These are phyloP conservation scores for Lachnum nothofagi DNA, from an alignment of 2,329 filamentous ascomycete genomes.

Conservation along the genomic window DNA sequence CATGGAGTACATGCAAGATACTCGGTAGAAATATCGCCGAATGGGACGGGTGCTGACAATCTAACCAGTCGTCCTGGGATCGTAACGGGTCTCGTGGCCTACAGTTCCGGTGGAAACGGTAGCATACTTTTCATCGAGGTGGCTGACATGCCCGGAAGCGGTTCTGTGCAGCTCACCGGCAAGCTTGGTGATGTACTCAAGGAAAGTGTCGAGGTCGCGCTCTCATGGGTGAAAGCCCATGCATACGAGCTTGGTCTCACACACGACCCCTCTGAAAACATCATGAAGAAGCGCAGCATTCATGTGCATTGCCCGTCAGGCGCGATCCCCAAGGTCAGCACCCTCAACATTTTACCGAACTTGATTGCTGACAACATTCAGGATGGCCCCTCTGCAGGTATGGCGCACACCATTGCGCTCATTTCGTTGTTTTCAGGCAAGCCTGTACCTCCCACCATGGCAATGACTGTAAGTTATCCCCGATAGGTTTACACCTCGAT, in stretches of 20 bases:
- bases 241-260: constrained; percentile 86
- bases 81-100: constrained; percentile 92
- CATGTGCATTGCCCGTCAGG: constrained; percentile 96
- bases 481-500: not conserved
- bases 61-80: constrained; percentile 68
- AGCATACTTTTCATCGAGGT: constrained; percentile 98
- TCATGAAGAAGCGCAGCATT: constrained; percentile 91
- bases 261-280: constrained; percentile 74
- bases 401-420: constrained; percentile 89
- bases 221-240: constrained; percentile 96
- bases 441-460: constrained; percentile 81
- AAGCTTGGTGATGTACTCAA: constrained; percentile 96
- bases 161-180: constrained; percentile 88
- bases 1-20: constrained; percentile 7
- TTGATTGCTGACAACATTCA: constrained; percentile 38
- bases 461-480: constrained; percentile 70
- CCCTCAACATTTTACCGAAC: constrained; percentile 32
- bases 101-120: constrained; percentile 85
- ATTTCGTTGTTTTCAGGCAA: constrained; percentile 85
- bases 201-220: constrained; percentile 90
- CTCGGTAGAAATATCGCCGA: constrained; percentile 12
- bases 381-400: constrained; percentile 80
- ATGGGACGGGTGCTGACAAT: constrained; percentile 17
- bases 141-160: constrained; percentile 90
- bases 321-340: constrained; percentile 89